Conservation (phyloP, 1,139 yeast genomes). For the Taphrina communis region DNA sequence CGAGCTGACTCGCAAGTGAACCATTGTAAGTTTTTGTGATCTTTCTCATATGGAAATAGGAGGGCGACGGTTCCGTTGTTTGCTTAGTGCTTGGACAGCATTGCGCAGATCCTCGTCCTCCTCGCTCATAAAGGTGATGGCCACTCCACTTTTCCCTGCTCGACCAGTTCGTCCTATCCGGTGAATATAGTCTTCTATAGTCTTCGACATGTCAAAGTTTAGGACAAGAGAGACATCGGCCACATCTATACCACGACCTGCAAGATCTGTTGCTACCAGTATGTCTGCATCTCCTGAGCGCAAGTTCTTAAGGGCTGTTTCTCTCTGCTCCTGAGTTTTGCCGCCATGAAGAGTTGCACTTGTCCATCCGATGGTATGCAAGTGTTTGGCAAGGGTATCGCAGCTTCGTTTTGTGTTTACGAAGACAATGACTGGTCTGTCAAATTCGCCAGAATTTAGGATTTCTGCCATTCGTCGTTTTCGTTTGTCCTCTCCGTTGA, state of each 20-base stretch:
- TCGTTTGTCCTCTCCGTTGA: conserved; percentile 54
- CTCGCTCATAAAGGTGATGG: conserved; percentile 71
- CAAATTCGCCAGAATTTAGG: conserved; percentile 51
- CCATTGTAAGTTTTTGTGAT: neutral
- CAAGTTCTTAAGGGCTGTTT: conserved; percentile 70
- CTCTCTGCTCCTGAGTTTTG: conserved; percentile 85
- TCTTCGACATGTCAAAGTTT: conserved; percentile 80
- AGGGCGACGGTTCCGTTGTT: neutral
- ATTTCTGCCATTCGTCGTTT: conserved; percentile 52
- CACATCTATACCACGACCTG: conserved; percentile 94
- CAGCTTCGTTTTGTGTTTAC: conserved; percentile 78
- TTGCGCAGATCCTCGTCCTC: conserved; percentile 57
- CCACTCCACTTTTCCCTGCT: conserved; percentile 80
- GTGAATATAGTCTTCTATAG: conserved; percentile 84
- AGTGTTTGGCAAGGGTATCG: conserved; percentile 64
- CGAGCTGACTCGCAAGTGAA: no score
- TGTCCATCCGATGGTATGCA: conserved; percentile 58
- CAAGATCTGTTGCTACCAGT: conserved; percentile 91
- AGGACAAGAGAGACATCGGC: conserved; percentile 82
- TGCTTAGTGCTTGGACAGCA: conserved; percentile 4
- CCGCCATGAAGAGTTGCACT: conserved; percentile 83
- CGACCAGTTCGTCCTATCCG: conserved; percentile 96
- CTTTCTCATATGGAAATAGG: neutral
- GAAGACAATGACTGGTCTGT: conserved; percentile 74
- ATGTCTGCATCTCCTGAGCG: conserved; percentile 66